Conservation (phyloP, 2,329 filamentous ascomycete species). For the Cytospora piceae region DNA sequence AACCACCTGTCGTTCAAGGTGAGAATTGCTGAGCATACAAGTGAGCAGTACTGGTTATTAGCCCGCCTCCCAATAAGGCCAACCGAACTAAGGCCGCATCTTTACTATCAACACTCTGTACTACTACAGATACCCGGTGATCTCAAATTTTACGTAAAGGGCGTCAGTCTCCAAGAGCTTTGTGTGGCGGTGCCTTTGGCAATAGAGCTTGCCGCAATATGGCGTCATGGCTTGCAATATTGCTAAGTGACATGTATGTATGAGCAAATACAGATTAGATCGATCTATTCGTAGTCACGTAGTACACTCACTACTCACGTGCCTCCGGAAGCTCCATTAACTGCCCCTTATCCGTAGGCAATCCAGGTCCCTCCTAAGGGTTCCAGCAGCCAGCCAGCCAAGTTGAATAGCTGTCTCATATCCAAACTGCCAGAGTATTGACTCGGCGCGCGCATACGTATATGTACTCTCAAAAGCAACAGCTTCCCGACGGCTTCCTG, state of each 20-base stretch:
- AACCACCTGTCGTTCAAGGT: neutral
- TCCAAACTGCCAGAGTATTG: neutral
- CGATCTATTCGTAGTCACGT: no score
- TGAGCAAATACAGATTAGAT: no score
- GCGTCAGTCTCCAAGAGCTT: neutral
- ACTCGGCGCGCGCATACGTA: neutral
- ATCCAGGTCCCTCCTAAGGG: neutral
- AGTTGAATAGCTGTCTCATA: neutral
- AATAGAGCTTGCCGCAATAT: neutral
- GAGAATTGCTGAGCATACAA: neutral
- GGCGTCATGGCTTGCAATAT: constrained; percentile 1
- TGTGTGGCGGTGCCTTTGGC: neutral
- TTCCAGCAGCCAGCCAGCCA: neutral
- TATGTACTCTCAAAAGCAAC: neutral
- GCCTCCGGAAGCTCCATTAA: no score
- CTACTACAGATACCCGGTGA: neutral
- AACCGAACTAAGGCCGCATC: neutral
- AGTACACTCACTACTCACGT: no score
- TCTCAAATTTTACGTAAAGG: neutral
- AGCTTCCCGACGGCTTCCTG: neutral
- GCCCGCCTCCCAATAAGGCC: neutral
- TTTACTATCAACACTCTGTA: neutral
- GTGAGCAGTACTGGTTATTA: neutral
- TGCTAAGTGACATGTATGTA: neutral
- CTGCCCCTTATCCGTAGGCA: no score